Evolutionary conservation across 177 flowering plant species (phyloP), one percentile per base, ranked within the genome.

Genomic region (Vitis hybrid): DNA sequence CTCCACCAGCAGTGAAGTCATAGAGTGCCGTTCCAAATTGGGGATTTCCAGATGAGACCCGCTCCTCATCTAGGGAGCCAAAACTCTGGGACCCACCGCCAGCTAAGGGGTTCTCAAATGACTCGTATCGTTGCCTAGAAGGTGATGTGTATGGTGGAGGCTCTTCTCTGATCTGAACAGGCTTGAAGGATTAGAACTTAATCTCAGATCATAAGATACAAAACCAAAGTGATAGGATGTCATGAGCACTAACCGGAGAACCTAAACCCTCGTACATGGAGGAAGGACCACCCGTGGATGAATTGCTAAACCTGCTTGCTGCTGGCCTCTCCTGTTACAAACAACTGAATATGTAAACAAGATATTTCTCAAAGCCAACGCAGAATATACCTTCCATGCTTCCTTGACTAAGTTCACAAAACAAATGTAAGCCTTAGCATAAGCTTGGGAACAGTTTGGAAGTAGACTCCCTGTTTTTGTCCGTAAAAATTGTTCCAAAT

Each of bases 1-100:
- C 99, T 60, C 99, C 99, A 62, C 99, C 99, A 66, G 99, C 99
- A 70, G 92, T 86, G 84, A 95, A 95, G 80, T 95, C 99, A 76
- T 95, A 95, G 3, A 95, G 89, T 74, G 99, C 99, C 51, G 88
- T 80, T 62, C 99, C 98, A 70, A 56, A 74, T 63, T 85, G 90
- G 13, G 85, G 81, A 79, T 77, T 81, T 22, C 82, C 90, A 57
- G 91, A 79, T 66, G 91, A 79, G 65, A 60, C 63, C 58, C 83
- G 80, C 61, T 85, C 93, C 2, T 89, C 94, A 21, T 88, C 91
- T 48, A 72, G 87, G 45, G 94, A 88, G 62, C 73, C 86, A 79
- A 81, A 89, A 80, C 89, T 88, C 45, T 74, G 84, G 33, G 87
- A 83, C 11, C 89, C 91, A 51, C 65, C 65, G 31, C 89, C 95